Conservation (phyloP, 2,329 filamentous ascomycete genomes). For the Stachybotrys echinatus region DNA sequence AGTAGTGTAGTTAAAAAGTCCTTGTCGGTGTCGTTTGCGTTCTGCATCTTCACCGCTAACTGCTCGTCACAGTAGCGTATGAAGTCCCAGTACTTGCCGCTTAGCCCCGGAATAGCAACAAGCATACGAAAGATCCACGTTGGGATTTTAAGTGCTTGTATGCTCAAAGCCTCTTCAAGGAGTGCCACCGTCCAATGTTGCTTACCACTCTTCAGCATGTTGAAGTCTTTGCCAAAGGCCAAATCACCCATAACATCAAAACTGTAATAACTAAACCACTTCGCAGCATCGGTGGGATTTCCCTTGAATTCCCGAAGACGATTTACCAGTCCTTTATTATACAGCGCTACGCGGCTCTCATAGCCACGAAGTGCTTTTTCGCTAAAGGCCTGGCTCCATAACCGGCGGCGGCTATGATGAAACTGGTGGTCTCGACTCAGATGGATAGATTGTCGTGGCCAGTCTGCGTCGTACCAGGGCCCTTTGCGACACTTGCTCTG, state of each 20-base stretch:
- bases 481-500: slow-evolving; percentile 5
- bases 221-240: slow-evolving; percentile 28
- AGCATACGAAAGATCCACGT: slow-evolving; percentile 11
- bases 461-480: slow-evolving; percentile 8
- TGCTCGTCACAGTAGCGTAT: slow-evolving; percentile 1
- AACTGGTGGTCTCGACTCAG: slow-evolving; percentile 2
- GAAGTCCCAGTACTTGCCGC: background rate
- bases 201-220: slow-evolving; percentile 19
- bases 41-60: background rate
- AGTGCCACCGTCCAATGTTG: slow-evolving; percentile 8
- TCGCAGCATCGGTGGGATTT: slow-evolving; percentile 16
- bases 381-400: slow-evolving; percentile 12
- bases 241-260: slow-evolving; percentile 36
- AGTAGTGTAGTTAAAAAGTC: background rate
- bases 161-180: background rate
- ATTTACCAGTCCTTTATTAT: slow-evolving; percentile 5
- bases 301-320: slow-evolving; percentile 6
- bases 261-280: slow-evolving; percentile 28
- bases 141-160: slow-evolving; percentile 6
- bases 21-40: background rate
- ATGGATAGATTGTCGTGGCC: slow-evolving; percentile 6
- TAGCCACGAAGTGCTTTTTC: slow-evolving; percentile 10
- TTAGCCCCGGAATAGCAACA: slow-evolving; percentile 2
- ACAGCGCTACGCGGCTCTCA: slow-evolving; percentile 5
- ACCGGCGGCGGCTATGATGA: slow-evolving; percentile 8